Base-by-base conservation (phyloP, 177 flowering plant species). In the Vitis hybrid region DNA sequence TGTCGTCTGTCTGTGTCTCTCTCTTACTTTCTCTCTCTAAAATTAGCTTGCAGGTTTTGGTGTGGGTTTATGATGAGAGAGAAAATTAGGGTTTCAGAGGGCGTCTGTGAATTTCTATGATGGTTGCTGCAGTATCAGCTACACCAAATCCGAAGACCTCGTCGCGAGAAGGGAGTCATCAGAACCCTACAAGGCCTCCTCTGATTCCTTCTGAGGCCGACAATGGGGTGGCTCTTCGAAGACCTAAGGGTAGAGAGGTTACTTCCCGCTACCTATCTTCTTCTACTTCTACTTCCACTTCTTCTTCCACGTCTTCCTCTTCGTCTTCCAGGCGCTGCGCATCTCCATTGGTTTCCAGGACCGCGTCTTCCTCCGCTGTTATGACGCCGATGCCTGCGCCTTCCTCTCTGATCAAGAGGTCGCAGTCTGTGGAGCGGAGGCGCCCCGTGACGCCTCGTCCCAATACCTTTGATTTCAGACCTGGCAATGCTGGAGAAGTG, bases 381-480 rank as follows among this genome's bases (percentile, higher is more conserved):
- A 51, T 50, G 68, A 77, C 82, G 11, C 80, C 81, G 28, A 20
- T 55, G 70, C 53, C 74, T 33, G 60, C 76, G 15, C 64, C 72
- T 11, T 18, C 82, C 14, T 58, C 82, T 64, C n/a, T 72, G 44
- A 47, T 52, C 12, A 84, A 79, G 66, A 84, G 94, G 69, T 70
- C 95, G 5, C 93, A 87, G 51, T 92, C 95, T 15, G 89, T 69
- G 56, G 95, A 90, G 73, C 71, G 90, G 52, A 69, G 90, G 63
- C 79, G 90, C 12, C 76, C 83, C 52, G 82, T 38, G 44, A 83
- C 90, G 3, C 86, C 89, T 1, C 53, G 79, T 51, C 71, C 82
- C 4, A 66, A 68, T 54, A 73, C 84, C 22, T 66, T 62, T 7
- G 82, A 86, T 78, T 66, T 72, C 73, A 78, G 78, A 44, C 60